phyloP scores from a whole-genome alignment of 352 stramenopile species.

The Aphanomyces cochlioides region DNA sequence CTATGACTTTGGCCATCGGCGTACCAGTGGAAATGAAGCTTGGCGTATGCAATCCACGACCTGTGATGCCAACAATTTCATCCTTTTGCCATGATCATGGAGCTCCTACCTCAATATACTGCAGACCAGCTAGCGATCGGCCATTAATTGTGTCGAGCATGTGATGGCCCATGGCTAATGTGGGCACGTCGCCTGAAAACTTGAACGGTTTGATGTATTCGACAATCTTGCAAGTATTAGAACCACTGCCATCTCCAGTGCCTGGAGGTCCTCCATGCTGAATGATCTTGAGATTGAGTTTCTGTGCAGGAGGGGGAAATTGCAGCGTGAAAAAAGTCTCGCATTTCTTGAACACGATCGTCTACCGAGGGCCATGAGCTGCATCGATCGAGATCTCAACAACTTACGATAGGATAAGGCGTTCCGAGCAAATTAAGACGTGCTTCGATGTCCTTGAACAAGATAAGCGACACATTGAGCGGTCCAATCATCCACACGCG shows the following conservation, averaged over 20 bases:
- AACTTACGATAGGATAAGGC: background rate
- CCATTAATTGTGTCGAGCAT: background rate
- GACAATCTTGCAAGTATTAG: slow-evolving; percentile 2
- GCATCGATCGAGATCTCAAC: background rate
- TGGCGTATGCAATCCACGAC: slow-evolving; percentile 10
- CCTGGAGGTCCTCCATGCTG: background rate
- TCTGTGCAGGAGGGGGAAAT: background rate
- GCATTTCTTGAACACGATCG: background rate
- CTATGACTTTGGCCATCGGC: background rate
- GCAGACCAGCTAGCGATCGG: background rate
- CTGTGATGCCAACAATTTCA: background rate
- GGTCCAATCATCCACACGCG: slow-evolving; percentile 8
- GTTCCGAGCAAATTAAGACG: background rate
- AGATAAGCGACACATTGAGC: background rate
- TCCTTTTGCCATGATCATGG: background rate
- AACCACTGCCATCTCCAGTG: background rate
- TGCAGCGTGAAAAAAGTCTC: slow-evolving; percentile 1
- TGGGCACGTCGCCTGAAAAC: background rate
- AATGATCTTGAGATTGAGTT: slow-evolving; percentile 14
- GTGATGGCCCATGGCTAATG: slow-evolving; percentile 1
- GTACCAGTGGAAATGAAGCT: slow-evolving; percentile 6
- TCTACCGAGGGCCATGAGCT: slow-evolving; percentile 1
- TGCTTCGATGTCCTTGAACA: slow-evolving; percentile 13
- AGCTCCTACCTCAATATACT: background rate
- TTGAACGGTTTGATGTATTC: slow-evolving; percentile 5